phyloP scores from a whole-genome alignment of 345 rosid species.

The Laguncularia racemosa region DNA sequence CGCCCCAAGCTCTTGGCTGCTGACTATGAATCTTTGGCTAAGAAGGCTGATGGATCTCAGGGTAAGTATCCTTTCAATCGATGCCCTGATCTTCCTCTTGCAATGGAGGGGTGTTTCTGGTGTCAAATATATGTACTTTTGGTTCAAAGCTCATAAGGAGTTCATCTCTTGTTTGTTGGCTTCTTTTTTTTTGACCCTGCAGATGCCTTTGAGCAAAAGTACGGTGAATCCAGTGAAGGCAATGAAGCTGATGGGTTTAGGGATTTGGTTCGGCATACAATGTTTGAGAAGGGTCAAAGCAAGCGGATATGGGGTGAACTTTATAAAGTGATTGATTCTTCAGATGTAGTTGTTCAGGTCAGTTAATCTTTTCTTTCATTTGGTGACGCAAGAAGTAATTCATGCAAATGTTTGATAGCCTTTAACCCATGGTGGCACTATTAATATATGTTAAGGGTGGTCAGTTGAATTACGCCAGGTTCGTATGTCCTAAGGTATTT shows the following conservation, averaged over 20 bases:
- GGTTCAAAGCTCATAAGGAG: background rate
- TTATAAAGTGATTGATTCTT: constrained; percentile 93
- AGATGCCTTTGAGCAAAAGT: constrained; percentile 65
- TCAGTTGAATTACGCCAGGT: too few species aligned
- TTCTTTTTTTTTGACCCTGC: constrained; percentile 10
- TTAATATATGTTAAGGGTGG: too few species aligned
- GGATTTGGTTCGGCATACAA: constrained; percentile 85
- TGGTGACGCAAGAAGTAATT: background rate
- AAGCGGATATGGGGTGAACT: constrained; percentile 99
- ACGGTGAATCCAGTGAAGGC: constrained; percentile 42
- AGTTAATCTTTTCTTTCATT: constrained; percentile 4
- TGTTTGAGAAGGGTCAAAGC: constrained; percentile 99
- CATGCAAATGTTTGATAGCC: background rate
- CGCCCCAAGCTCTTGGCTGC: constrained; percentile 78
- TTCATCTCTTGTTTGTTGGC: background rate
- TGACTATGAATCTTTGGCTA: constrained; percentile 68
- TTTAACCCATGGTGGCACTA: too few species aligned
- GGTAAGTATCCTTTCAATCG: constrained; percentile 29
- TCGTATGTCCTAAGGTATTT: too few species aligned
- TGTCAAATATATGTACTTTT: background rate
- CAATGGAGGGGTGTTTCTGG: too few species aligned
- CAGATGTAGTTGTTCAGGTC: constrained; percentile 95
- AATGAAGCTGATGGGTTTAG: constrained; percentile 71
- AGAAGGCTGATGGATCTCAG: constrained; percentile 78
- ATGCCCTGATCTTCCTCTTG: background rate